These are phyloP conservation scores for Pichia sporocuriosa DNA, from an alignment of 805 yeast species.

Conservation along the genomic window DNA sequence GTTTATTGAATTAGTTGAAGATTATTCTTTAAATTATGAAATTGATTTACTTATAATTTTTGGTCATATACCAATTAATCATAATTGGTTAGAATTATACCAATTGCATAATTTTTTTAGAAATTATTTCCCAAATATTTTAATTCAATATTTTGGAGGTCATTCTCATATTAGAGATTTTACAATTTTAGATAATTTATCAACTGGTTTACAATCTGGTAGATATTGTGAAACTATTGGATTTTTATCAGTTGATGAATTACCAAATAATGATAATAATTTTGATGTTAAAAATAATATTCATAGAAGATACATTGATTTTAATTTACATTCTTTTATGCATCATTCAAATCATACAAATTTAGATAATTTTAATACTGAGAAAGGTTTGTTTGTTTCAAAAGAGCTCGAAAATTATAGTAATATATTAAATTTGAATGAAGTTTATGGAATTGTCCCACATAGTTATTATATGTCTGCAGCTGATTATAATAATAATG, in stretches of 20 bases:
- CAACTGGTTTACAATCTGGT: constrained; percentile 87
- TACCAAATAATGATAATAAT: constrained; percentile 4
- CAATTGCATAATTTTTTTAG: constrained; percentile 47
- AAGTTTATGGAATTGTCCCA: constrained; percentile 59
- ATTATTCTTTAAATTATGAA: constrained; percentile 28
- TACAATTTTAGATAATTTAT: constrained; percentile 52
- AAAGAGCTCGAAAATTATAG: constrained; percentile 36
- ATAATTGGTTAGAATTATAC: constrained; percentile 48
- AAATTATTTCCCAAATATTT: constrained; percentile 46
- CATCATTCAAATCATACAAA: constrained; percentile 43
- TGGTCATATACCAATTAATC: constrained; percentile 73
- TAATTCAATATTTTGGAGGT: constrained; percentile 88
- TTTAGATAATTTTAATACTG: constrained; percentile 42
- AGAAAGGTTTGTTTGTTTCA: constrained; percentile 45
- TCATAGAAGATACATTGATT: constrained; percentile 73
- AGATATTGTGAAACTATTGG: constrained; percentile 93
- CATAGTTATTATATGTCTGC: constrained; percentile 58
- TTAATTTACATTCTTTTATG: constrained; percentile 63
- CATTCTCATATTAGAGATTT: constrained; percentile 91
- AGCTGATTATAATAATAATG: constrained; percentile 48
- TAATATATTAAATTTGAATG: constrained; percentile 44
- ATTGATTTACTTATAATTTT: constrained; percentile 64
- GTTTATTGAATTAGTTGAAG: constrained; percentile 45
- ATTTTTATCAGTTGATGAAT: constrained; percentile 50
- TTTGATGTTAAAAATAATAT: constrained; percentile 19